phyloP scores from a whole-genome alignment of 2,329 filamentous ascomycete species.

The Phaeosphaeriaceae sp. region DNA sequence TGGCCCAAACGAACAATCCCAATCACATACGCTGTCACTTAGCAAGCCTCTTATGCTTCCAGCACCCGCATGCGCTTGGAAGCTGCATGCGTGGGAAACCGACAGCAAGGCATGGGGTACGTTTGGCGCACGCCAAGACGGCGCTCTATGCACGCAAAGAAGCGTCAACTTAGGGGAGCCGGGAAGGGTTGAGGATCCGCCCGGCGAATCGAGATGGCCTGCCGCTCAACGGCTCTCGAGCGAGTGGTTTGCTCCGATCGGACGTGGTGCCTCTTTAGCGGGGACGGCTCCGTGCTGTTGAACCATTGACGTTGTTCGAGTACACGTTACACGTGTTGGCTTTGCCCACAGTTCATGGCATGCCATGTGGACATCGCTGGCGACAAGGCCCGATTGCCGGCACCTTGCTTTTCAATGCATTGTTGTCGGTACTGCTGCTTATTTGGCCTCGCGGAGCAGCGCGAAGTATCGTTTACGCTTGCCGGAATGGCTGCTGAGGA shows the following conservation, averaged over 20 bases:
- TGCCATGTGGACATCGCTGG: constrained; percentile 4
- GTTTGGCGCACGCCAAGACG: constrained; percentile 36
- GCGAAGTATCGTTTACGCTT: constrained; percentile 24
- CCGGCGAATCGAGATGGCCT: constrained; percentile 29
- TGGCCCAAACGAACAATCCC: constrained; percentile 27
- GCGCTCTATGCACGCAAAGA: constrained; percentile 42
- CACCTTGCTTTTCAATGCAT: constrained; percentile 12
- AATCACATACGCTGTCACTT: constrained; percentile 20
- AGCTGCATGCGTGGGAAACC: constrained; percentile 37
- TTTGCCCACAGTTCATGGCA: neutral
- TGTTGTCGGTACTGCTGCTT: constrained; percentile 15
- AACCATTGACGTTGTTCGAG: neutral
- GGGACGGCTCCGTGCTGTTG: constrained; percentile 14
- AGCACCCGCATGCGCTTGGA: constrained; percentile 34
- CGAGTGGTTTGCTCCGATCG: constrained; percentile 35
- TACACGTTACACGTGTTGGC: neutral
- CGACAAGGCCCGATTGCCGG: constrained; percentile 25
- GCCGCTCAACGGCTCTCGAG: constrained; percentile 38
- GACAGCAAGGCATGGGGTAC: constrained; percentile 30
- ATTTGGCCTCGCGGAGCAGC: constrained; percentile 57
- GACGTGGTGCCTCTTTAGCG: constrained; percentile 35
- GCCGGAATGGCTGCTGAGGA: constrained; percentile 24
- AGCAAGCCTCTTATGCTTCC: constrained; percentile 29
- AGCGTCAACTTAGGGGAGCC: constrained; percentile 31
- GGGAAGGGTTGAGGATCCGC: constrained; percentile 23